Conservation (phyloP, 352 stramenopile genomes). For the Pythium vanterpoolii region DNA sequence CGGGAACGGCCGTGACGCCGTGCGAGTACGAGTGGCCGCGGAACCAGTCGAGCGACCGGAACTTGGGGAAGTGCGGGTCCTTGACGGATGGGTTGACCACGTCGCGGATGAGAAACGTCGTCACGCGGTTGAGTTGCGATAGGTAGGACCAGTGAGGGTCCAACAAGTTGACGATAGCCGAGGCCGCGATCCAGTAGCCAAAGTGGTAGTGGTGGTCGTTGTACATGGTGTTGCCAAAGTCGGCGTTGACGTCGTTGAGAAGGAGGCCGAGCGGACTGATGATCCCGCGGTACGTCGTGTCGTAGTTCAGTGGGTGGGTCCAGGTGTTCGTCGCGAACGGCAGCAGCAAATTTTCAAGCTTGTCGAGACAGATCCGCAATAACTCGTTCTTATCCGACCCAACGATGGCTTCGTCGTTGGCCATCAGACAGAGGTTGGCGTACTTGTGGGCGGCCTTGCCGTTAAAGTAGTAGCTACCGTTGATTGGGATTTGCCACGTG, state of each 20-base stretch:
- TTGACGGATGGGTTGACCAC: conserved; percentile 37
- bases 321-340: conserved; percentile 67
- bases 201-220: conserved; percentile 82
- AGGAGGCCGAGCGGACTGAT: conserved; percentile 59
- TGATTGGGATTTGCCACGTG: conserved; percentile 43
- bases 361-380: conserved; percentile 52
- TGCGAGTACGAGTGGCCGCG: conserved; percentile 70
- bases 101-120: conserved; percentile 42
- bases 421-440: conserved; percentile 67
- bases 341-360: conserved; percentile 50
- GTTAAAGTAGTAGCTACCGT: conserved; percentile 73
- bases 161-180: conserved; percentile 64
- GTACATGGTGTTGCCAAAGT: conserved; percentile 76
- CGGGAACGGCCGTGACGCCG: conserved; percentile 47
- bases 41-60: conserved; percentile 67
- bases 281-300: conserved; percentile 51
- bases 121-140: conserved; percentile 45
- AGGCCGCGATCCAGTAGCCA: conserved; percentile 64
- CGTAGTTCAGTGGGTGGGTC: conserved; percentile 63
- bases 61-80: conserved; percentile 47
- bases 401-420: conserved; percentile 60
- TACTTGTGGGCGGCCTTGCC: conserved; percentile 76
- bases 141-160: conserved; percentile 55
- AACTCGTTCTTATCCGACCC: conserved; percentile 38
- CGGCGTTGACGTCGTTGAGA: conserved; percentile 43